phyloP scores from a whole-genome alignment of 148 eudicot species.

The Spergularia bocconei region DNA sequence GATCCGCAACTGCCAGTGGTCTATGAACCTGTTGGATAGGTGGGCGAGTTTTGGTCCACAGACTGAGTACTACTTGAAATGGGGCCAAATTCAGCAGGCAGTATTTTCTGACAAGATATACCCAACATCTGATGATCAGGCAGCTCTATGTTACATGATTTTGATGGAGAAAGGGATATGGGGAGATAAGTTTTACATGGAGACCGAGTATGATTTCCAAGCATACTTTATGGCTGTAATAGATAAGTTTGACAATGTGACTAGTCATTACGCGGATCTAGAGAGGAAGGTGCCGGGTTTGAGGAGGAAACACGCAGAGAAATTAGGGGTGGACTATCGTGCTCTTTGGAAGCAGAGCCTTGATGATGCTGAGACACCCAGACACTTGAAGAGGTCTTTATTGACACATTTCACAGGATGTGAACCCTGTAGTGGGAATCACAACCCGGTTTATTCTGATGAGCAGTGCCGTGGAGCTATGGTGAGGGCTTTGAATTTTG shows the following conservation, averaged over 20 bases:
- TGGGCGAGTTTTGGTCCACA: constrained; percentile 83
- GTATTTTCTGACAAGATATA: constrained; percentile 51
- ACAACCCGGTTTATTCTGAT: constrained; percentile 44
- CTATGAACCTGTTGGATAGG: constrained; percentile 60
- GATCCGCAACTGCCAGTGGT: constrained; percentile 82
- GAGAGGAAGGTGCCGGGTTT: constrained; percentile 36
- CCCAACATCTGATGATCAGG: constrained; percentile 71
- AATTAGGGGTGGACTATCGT: constrained; percentile 32
- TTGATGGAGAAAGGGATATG: constrained; percentile 53
- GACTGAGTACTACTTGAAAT: constrained; percentile 45
- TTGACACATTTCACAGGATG: constrained; percentile 86
- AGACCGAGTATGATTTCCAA: constrained; percentile 59
- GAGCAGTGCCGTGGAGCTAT: constrained; percentile 54
- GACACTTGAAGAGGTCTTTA: constrained; percentile 51
- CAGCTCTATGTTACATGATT: constrained; percentile 59
- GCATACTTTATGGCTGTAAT: constrained; percentile 72
- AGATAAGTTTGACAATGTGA: constrained; percentile 42
- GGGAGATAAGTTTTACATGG: constrained; percentile 61
- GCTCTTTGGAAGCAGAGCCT: constrained; percentile 28
- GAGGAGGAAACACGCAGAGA: constrained; percentile 62
- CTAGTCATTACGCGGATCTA: constrained; percentile 26
- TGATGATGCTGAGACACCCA: constrained; percentile 32
- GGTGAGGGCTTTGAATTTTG: constrained; percentile 61
- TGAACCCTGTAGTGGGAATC: constrained; percentile 73
- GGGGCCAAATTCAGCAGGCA: constrained; percentile 50